phyloP scores from a whole-genome alignment of 495 filamentous ascomycete species.

The Acidomyces sp. region DNA sequence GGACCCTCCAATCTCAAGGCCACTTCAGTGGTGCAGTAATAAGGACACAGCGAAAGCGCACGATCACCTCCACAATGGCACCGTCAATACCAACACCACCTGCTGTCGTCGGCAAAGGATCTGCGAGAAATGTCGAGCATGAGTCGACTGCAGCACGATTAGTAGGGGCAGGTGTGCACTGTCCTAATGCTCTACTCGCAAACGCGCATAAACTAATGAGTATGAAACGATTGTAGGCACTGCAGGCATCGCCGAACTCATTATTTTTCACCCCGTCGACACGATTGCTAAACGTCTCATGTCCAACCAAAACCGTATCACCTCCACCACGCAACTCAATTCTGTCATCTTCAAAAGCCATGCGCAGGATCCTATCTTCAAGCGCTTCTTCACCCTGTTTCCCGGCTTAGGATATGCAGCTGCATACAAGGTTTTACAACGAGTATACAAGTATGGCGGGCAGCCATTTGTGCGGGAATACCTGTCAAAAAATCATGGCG shows the following conservation, averaged over 20 bases:
- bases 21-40: too few relatives aligned
- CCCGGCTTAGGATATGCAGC: slow-evolving; percentile 94
- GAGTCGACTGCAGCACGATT: slow-evolving; percentile 81
- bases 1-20: too few relatives aligned
- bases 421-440: slow-evolving; percentile 94
- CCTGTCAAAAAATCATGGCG: slow-evolving; percentile 65
- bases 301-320: slow-evolving; percentile 83
- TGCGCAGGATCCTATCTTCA: slow-evolving; percentile 54
- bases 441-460: slow-evolving; percentile 97
- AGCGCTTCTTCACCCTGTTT: slow-evolving; percentile 90
- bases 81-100: slow-evolving; percentile 5
- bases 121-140: slow-evolving; percentile 57
- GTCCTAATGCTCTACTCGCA: neutral
- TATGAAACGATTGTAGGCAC: slow-evolving; percentile 43
- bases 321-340: slow-evolving; percentile 52
- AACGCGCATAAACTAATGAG: neutral
- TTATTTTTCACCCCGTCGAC: slow-evolving; percentile 97
- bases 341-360: slow-evolving; percentile 88
- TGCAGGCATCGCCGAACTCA: slow-evolving; percentile 89
- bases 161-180: slow-evolving; percentile 68
- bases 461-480: slow-evolving; percentile 93
- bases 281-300: slow-evolving; percentile 97
- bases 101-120: slow-evolving; percentile 5
- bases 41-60: too few relatives aligned
- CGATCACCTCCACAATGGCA: neutral